Percentiles rank a stretch among this genome's conserved stretches.
These are phyloP conservation scores for Nakazawaea molendinolei DNA, from an alignment of 805 yeast genomes.

Conservation along the genomic window DNA sequence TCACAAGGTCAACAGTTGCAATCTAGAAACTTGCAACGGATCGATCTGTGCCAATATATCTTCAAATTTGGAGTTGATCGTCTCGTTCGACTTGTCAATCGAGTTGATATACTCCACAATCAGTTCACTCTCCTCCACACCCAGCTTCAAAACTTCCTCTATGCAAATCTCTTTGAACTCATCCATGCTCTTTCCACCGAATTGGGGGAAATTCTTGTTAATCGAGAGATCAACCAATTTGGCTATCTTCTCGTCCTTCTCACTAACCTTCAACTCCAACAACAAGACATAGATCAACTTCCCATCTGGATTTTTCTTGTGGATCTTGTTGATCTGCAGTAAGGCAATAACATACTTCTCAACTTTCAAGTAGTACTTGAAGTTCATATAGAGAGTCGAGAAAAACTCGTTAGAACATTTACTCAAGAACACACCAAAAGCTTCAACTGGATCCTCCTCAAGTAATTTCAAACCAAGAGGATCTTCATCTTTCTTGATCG, in stretches of 20 bases:
- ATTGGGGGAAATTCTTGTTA: conserved; percentile 7
- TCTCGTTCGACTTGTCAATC: neutral
- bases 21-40: conserved; percentile 6
- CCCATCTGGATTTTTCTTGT: conserved; percentile 12
- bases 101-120: conserved; percentile 6
- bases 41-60: neutral
- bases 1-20: conserved; percentile 3
- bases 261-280: conserved; percentile 5
- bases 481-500: conserved; percentile 45
- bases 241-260: conserved; percentile 7
- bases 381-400: conserved; percentile 35
- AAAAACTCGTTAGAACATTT: conserved; percentile 36
- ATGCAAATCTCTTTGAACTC: conserved; percentile 7
- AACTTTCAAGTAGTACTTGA: conserved; percentile 24
- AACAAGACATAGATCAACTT: conserved; percentile 9
- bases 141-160: conserved; percentile 3
- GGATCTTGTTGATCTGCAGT: conserved; percentile 33
- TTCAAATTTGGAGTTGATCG: conserved; percentile 5
- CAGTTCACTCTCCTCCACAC: conserved; percentile 1
- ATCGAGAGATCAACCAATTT: conserved; percentile 10
- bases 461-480: conserved; percentile 46
- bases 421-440: conserved; percentile 28
- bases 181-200: neutral
- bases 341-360: conserved; percentile 38
- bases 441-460: conserved; percentile 32